Evolutionary conservation across 164 flowering plant genomes (phyloP).

Genomic region (Hamamelis virginiana): DNA sequence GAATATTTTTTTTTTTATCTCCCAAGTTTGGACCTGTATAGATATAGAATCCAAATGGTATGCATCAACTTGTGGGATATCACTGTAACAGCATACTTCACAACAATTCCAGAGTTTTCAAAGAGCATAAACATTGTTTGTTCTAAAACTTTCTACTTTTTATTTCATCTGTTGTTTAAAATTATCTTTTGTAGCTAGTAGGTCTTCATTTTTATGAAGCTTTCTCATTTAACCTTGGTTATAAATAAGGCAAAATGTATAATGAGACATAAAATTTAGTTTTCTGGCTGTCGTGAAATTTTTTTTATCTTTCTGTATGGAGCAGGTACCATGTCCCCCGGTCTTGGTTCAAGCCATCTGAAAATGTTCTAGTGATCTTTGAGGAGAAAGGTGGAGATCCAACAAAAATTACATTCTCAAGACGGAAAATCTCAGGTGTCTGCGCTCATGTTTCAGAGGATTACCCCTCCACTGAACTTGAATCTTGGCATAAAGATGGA

Average conservation of each 20-base stretch:
- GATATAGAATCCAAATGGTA: too few relatives aligned
- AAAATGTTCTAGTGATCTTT: conserved; percentile 78
- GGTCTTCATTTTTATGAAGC: neutral
- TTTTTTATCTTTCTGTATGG: conserved; percentile 14
- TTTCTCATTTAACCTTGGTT: neutral
- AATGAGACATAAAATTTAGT: neutral
- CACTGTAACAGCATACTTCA: too few relatives aligned
- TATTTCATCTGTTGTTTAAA: too few relatives aligned
- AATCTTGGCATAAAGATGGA: conserved; percentile 24
- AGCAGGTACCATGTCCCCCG: conserved; percentile 95
- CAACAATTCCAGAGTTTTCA: too few relatives aligned
- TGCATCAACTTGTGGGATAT: too few relatives aligned
- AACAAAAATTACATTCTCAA: conserved; percentile 59
- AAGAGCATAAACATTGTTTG: too few relatives aligned
- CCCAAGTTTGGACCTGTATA: neutral
- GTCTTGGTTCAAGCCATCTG: conserved; percentile 95
- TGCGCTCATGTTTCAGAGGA: conserved; percentile 64
- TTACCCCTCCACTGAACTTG: conserved; percentile 42
- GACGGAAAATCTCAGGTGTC: conserved; percentile 46
- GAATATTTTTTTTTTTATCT: too few relatives aligned
- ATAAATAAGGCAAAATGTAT: neutral
- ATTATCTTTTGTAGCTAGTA: too few relatives aligned
- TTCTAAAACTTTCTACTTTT: too few relatives aligned
- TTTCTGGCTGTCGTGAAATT: neutral
- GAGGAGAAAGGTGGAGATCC: conserved; percentile 99